A percentile compares a stretch with the other conserved stretches of the same genome.
phyloP scores from a whole-genome alignment of 192 early-diverging fungal species.

The Coemansia sp. region DNA sequence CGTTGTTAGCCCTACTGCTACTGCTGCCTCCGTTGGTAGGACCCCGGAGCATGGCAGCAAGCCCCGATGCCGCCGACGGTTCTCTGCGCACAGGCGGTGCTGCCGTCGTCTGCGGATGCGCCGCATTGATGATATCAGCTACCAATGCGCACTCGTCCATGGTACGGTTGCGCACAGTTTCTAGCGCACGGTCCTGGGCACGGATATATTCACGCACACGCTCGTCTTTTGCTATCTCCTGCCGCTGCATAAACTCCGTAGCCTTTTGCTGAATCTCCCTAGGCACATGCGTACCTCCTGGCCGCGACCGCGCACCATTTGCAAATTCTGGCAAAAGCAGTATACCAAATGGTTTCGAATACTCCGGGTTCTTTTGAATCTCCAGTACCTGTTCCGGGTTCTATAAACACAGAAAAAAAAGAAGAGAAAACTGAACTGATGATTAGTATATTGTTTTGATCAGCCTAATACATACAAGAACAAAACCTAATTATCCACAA shows the following conservation, averaged over 20 bases:
- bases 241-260: conserved; percentile 32
- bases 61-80: conserved; percentile 31
- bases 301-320: neutral
- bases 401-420: conserved; percentile 1
- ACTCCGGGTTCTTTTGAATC: conserved; percentile 29
- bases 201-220: conserved; percentile 43
- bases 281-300: conserved; percentile 23
- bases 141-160: conserved; percentile 33
- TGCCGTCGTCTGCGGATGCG: conserved; percentile 24
- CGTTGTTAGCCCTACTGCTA: neutral
- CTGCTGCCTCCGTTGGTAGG: neutral
- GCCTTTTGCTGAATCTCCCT: conserved; percentile 43
- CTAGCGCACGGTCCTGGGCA: conserved; percentile 42
- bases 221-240: conserved; percentile 40
- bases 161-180: conserved; percentile 22
- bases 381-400: conserved; percentile 14
- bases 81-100: conserved; percentile 5
- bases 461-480: too few species aligned
- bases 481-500: too few species aligned
- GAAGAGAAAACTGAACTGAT: neutral
- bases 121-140: conserved; percentile 25
- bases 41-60: conserved; percentile 48
- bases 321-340: conserved; percentile 20
- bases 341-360: conserved; percentile 48
- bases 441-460: neutral